Evolutionary conservation across 495 filamentous ascomycete genomes (phyloP), one percentile per base, ranked within the genome.

Genomic region (Penicillium soppii): DNA sequence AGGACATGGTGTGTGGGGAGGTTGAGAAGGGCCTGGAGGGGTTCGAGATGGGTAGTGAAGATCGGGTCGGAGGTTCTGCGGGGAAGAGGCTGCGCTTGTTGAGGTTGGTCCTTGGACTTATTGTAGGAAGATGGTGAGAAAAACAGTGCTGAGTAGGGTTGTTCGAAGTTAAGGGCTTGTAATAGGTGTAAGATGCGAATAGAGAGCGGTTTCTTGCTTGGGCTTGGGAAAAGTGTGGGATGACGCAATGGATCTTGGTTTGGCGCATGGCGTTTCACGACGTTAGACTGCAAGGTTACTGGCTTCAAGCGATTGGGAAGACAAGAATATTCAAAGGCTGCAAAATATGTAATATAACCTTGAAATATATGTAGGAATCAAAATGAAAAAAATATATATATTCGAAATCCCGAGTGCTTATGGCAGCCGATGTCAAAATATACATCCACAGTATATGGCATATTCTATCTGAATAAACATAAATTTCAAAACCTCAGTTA

Each of bases 1-100:
- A 86, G 16, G 85, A 81, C 86, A 90, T 92, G 47, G 53, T 63
- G 54, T 42, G 50, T 38, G 60, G 41, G 25, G 54, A 46, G 21
- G 56, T 63, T 35, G 58, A 68, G 50, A 59, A 66, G 15, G 48
- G 40, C 30, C 50, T 50, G 37, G 40, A n/a, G n/a, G n/a, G n/a
- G n/a, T n/a, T n/a, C n/a, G n/a, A n/a, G n/a, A n/a, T 22, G 6
- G 22, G 43, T 38, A 49, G 37, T 5, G 25, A 32, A 27, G 42
- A 36, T 47, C 49, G 13, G 19, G 44, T 17, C 16, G 33, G 22
- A 32, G 21, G 16, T 37, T 29, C 37, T 64, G 54, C 37, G 54
- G 61, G 52, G 58, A 37, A 44, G 19, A 10, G 27, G 35, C 36
- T 12, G n/a, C 7, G 16, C 6, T 30, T 26, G 26, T n/a, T 17